Evolutionary conservation across 345 rosid species (phyloP), one percentile per base, ranked within the genome.

Genomic region (Cardamine occulta): DNA sequence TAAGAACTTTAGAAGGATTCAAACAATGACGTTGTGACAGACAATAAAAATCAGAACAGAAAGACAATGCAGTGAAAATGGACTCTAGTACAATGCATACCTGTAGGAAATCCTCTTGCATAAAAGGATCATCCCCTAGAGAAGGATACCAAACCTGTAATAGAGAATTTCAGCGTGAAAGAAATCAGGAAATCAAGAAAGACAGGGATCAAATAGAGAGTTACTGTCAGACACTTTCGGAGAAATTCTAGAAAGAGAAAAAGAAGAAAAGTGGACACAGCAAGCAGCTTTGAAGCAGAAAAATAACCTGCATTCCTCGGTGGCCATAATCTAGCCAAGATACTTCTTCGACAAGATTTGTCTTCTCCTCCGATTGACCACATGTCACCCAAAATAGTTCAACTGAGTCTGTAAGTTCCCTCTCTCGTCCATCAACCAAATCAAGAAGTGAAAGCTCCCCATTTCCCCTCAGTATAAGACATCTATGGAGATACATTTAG

Each of bases 111-210:
- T 87, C 99, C 84, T 95, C 99, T 89, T 90, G 99, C 82, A 83
- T 88, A 81, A 86, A 92, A 44, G 97, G 88, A 75, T 90, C 88
- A 70, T 72, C 93, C 77, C 97, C 99, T n/a, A 84, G 81, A 79
- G 93, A 92, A 59, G 98, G 99, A 85, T 95, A 95, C 98, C 99
- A 95, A 75, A 95, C 99, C 99, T 95, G 96, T 77, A 86, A 86
- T 0, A 66, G 73, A 66, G 48, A 71, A 85, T 85, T 82, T 80
- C 88, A 80, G 79, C 72, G 48, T 75, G 82, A 76, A 82, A 67
- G 19, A 66, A 78, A 86, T 83, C 84, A 86, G 85, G 82, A 73
- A 63, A 80, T 81, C 14, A 76, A 61, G 67, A 82, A 73, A 31
- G 17, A 60, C 37, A 52, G 23, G 21, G 35, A 63, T 19, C 34